Conservation (phyloP, 805 yeast species). For the Kuraishia capsulata region DNA sequence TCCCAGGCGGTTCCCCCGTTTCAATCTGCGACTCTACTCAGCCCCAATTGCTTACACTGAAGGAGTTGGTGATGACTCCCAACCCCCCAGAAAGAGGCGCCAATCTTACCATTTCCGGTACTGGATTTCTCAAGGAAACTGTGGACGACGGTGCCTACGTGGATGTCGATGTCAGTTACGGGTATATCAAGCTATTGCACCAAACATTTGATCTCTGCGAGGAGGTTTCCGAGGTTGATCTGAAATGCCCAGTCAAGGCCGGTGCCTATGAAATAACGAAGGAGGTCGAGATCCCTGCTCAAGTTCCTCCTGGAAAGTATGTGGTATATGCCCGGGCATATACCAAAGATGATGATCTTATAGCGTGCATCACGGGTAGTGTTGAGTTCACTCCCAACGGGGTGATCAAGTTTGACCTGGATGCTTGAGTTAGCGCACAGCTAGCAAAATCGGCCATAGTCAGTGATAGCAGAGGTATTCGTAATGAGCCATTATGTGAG, state of each 20-base stretch:
- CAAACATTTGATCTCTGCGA: conserved; percentile 94
- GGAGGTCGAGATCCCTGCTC: conserved; percentile 74
- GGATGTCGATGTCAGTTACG: conserved; percentile 87
- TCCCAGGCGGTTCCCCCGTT: conserved; percentile 89
- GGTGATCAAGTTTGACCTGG: background rate
- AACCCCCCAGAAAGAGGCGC: conserved; percentile 87
- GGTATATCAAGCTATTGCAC: conserved; percentile 79
- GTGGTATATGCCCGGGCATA: conserved; percentile 83
- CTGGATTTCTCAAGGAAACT: conserved; percentile 46
- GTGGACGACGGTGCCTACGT: conserved; percentile 86
- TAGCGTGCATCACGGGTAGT: conserved; percentile 76
- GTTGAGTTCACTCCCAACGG: conserved; percentile 39
- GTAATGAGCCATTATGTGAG: no score
- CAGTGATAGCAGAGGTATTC: no score
- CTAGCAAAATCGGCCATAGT: no score
- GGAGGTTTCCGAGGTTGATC: conserved; percentile 70
- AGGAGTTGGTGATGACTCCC: conserved; percentile 56
- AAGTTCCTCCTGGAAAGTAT: conserved; percentile 94
- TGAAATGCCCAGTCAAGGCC: conserved; percentile 71
- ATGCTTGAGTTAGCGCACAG: no score
- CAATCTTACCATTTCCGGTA: conserved; percentile 71
- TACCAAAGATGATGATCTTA: conserved; percentile 70
- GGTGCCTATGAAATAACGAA: conserved; percentile 65
- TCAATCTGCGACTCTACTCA: conserved; percentile 60
- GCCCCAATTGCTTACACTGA: conserved; percentile 56